Conservation (phyloP, 805 yeast species). For the Metschnikowia gelsemii region DNA sequence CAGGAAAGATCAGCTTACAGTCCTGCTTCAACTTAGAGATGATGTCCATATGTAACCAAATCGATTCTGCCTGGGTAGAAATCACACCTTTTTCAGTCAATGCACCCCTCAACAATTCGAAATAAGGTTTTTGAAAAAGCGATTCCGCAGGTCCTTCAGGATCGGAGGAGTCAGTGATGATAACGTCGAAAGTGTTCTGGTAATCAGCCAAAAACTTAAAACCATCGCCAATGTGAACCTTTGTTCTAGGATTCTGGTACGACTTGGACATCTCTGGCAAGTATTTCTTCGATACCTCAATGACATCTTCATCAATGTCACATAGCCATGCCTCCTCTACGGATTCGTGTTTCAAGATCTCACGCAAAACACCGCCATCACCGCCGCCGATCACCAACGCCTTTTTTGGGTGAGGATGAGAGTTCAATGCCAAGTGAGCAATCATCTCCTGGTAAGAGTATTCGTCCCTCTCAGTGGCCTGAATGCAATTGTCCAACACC, state of each 20-base stretch:
- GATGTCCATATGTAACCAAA: conserved; percentile 87
- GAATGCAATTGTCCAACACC: conserved; percentile 92
- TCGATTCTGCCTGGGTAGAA: conserved; percentile 93
- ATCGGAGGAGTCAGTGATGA: conserved; percentile 95
- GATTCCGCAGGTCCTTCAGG: conserved; percentile 98
- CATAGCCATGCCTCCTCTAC: conserved; percentile 89
- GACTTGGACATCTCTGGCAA: conserved; percentile 86
- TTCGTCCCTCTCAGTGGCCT: conserved; percentile 96
- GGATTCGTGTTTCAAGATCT: conserved; percentile 81
- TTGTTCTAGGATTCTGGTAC: conserved; percentile 83
- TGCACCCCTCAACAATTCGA: conserved; percentile 80
- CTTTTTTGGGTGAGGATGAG: conserved; percentile 91
- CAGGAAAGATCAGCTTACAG: conserved; percentile 84
- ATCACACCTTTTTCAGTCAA: conserved; percentile 88
- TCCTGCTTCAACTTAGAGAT: conserved; percentile 79
- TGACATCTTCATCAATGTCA: conserved; percentile 94
- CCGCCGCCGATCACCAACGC: conserved; percentile 98
- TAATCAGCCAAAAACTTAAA: conserved; percentile 86
- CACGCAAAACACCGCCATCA: conserved; percentile 97
- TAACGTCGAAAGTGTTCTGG: conserved; percentile 87
- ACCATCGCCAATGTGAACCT: conserved; percentile 94
- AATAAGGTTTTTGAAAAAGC: conserved; percentile 89
- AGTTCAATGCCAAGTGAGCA: conserved; percentile 86
- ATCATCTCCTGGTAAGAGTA: conserved; percentile 98
- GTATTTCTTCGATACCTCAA: conserved; percentile 79